Evolutionary conservation across 2,329 filamentous ascomycete genomes (phyloP).

Genomic region (Exophiala bonariae): DNA sequence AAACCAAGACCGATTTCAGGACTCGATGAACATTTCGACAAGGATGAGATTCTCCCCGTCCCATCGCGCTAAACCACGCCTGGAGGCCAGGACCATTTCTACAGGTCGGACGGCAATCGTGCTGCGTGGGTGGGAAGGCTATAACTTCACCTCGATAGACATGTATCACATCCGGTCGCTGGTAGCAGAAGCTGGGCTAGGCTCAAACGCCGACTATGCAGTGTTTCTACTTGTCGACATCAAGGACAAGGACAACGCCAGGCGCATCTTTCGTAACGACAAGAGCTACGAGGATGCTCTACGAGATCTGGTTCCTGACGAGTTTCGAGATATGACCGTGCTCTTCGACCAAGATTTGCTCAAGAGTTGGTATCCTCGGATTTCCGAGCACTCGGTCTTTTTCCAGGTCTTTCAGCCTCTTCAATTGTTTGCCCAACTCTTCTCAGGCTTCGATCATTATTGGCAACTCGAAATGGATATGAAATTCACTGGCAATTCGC

Average conservation of each 20-base stretch:
- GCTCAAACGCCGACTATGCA: slow-evolving; percentile 76
- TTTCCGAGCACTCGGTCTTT: slow-evolving; percentile 30
- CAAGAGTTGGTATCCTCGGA: slow-evolving; percentile 32
- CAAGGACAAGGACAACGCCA: slow-evolving; percentile 66
- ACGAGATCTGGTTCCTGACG: slow-evolving; percentile 50
- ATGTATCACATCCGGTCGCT: slow-evolving; percentile 78
- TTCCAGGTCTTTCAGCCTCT: slow-evolving; percentile 54
- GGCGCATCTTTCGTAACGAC: slow-evolving; percentile 40
- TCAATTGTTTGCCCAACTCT: slow-evolving; percentile 62
- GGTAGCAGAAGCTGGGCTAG: slow-evolving; percentile 73
- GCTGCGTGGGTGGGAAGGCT: slow-evolving; percentile 77
- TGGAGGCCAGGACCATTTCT: slow-evolving; percentile 3
- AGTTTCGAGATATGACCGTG: slow-evolving; percentile 34
- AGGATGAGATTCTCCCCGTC: slow-evolving; percentile 5
- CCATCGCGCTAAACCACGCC: background rate
- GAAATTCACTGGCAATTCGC: slow-evolving; percentile 63
- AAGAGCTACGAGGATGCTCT: slow-evolving; percentile 61
- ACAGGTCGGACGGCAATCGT: slow-evolving; percentile 68
- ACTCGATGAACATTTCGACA: slow-evolving; percentile 6
- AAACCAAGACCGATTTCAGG: slow-evolving; percentile 9
- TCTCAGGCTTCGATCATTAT: slow-evolving; percentile 64
- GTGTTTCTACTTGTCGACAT: slow-evolving; percentile 84
- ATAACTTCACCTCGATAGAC: slow-evolving; percentile 73
- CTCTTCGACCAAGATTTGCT: slow-evolving; percentile 33
- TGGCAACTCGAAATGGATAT: slow-evolving; percentile 73